Evolutionary conservation across 2,329 filamentous ascomycete species (phyloP).

Genomic region (Mycosphaerella sp.): DNA sequence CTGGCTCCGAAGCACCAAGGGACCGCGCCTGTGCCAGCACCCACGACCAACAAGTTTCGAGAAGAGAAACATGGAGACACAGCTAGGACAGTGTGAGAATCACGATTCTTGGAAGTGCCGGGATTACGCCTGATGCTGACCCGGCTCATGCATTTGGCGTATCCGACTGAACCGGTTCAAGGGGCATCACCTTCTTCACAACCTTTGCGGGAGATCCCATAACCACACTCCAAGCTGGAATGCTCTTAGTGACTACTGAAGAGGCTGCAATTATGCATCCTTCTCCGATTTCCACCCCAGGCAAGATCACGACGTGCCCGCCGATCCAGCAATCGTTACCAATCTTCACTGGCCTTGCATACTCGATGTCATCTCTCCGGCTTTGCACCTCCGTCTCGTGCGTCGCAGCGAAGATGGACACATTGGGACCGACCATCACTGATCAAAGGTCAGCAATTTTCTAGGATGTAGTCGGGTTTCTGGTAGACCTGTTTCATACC

Average conservation of each 20-base stretch:
- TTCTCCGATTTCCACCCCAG: constrained; percentile 24
- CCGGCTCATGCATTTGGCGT: not conserved
- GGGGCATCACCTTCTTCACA: constrained; percentile 20
- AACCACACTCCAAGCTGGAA: constrained; percentile 23
- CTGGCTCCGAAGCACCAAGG: constrained; percentile 4
- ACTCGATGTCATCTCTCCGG: constrained; percentile 45
- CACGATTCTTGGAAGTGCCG: not conserved
- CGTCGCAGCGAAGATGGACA: constrained; percentile 48
- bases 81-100: not conserved
- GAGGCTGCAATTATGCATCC: constrained; percentile 22
- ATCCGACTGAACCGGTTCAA: constrained; percentile 8
- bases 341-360: constrained; percentile 44
- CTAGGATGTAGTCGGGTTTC: not conserved
- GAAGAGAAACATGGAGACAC: not conserved
- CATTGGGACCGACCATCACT: constrained; percentile 49
- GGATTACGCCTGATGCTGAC: not conserved
- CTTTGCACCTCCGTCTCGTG: constrained; percentile 48
- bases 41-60: not conserved
- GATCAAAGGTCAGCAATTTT: not conserved
- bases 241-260: constrained; percentile 19
- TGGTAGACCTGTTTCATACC: not conserved
- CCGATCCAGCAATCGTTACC: constrained; percentile 31
- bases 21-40: not conserved
- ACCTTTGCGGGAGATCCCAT: constrained; percentile 22
- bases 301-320: constrained; percentile 21